Evolutionary conservation across 495 filamentous ascomycete species (phyloP), one percentile per base, ranked within the genome.

Genomic region (Gamarada debralockiae): DNA sequence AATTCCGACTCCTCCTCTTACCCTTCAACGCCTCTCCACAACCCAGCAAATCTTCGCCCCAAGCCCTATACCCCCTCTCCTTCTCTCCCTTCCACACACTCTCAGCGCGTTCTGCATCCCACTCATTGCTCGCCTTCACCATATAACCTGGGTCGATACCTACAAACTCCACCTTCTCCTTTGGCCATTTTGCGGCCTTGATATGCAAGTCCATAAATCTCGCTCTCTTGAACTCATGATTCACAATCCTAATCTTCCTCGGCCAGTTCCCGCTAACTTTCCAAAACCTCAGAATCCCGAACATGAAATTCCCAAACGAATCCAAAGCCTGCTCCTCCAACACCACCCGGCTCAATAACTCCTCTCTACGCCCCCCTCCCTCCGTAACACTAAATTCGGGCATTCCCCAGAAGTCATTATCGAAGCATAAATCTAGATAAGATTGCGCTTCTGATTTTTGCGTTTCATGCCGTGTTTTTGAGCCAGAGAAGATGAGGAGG

Each of bases 291-390:
- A 83, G 54, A 8, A 91, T 58, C 3, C 85, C 85, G 57, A 90
- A 88, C 17, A 92, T 64, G 12, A 92, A 67, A 57, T 93, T 95
- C 52, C 85, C 79, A 60, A 87, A 89, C 3, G 85, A 90, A 58
- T 95, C 89, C n/a, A 86, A 77, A 0, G 89, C 87, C 45, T 76
- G 71, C 10, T 77, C 70, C 60, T 93, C 89, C 4, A 80, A 61
- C 6, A 74, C 62, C 36, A 84, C 68, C 34, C 70, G 56, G 17
- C 70, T 49, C 25, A 18, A 39, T 14, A 42, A 12, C 1, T 18
- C 3, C 1, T 59, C 42, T 6, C 45, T 29, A n/a, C n/a, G n/a
- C n/a, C n/a, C n/a, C 31, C 24, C 15, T 22, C 18, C 43, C 48
- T 33, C 17, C 3, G 2, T 17, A 0, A 8, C 12, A n/a, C n/a